Evolutionary conservation across 228 moss, liverwort and hornwort genomes (phyloP).

Genomic region (Sphagnum fallax): DNA sequence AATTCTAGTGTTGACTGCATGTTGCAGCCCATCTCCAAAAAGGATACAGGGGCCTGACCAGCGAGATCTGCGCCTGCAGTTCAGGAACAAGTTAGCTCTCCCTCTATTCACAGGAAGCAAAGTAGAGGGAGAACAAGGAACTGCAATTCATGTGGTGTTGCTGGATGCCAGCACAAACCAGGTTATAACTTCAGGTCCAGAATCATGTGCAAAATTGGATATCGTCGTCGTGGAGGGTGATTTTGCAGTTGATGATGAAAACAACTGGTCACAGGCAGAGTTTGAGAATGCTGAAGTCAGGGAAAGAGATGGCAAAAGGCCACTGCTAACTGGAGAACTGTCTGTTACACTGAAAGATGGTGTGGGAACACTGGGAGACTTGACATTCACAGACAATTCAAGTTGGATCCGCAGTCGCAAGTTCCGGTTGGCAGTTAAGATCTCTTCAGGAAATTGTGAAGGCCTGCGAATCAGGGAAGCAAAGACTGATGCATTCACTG

Average conservation of each 20-base stretch:
- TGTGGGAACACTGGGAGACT: slow-evolving; percentile 76
- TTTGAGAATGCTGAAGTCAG: slow-evolving; percentile 79
- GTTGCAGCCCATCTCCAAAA: slow-evolving; percentile 51
- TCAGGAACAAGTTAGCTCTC: slow-evolving; percentile 66
- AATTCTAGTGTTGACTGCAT: too few relatives aligned
- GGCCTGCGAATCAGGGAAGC: slow-evolving; percentile 85
- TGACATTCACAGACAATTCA: slow-evolving; percentile 91
- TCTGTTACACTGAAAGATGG: slow-evolving; percentile 72
- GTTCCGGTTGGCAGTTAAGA: slow-evolving; percentile 80
- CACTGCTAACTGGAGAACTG: slow-evolving; percentile 81
- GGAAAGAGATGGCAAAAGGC: slow-evolving; percentile 85
- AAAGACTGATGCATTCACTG: slow-evolving; percentile 90
- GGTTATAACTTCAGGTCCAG: slow-evolving; percentile 47
- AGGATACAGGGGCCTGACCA: slow-evolving; percentile 59
- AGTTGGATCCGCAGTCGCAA: slow-evolving; percentile 95
- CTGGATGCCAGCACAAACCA: slow-evolving; percentile 58
- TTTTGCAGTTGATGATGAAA: slow-evolving; percentile 82
- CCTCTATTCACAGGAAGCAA: slow-evolving; percentile 90
- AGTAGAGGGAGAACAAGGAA: slow-evolving; percentile 82
- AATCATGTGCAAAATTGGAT: slow-evolving; percentile 67
- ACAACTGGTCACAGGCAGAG: slow-evolving; percentile 72
- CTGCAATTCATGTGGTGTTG: slow-evolving; percentile 71
- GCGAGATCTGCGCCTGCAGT: slow-evolving; percentile 63
- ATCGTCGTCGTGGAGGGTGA: slow-evolving; percentile 87
- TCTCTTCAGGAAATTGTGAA: slow-evolving; percentile 63